Evolutionary conservation across 768 basidiomycete species (phyloP).

Genomic region (Crassisporium funariophilum): DNA sequence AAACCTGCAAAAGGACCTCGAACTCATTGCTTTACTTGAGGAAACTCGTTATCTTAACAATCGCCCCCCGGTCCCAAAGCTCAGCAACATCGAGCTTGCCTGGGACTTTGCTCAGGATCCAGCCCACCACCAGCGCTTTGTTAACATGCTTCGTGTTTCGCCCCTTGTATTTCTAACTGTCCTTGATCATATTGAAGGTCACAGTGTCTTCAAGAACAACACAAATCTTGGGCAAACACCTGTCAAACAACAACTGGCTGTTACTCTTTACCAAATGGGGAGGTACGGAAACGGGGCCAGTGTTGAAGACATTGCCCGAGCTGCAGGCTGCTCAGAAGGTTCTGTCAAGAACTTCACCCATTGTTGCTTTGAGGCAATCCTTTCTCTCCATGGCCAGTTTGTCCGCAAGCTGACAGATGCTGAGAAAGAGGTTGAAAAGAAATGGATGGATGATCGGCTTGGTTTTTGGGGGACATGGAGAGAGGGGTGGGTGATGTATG

Average conservation of each 20-base stretch:
- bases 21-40: background rate
- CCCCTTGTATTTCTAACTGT: constrained; percentile 26
- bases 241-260: constrained; percentile 15
- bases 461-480: too few species aligned
- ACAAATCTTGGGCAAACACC: constrained; percentile 21
- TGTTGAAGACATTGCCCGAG: constrained; percentile 13
- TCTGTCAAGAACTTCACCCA: too few species aligned
- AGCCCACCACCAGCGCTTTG: constrained; percentile 21
- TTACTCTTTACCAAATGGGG: constrained; percentile 17
- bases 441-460: too few species aligned
- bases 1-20: background rate
- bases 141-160: constrained; percentile 25
- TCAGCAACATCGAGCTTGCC: too few species aligned
- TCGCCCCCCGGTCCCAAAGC: too few species aligned
- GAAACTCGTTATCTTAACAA: background rate
- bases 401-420: too few species aligned
- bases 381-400: too few species aligned
- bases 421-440: too few species aligned
- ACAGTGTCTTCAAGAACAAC: constrained; percentile 27
- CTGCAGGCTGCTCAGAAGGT: constrained; percentile 8
- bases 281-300: constrained; percentile 13
- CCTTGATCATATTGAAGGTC: constrained; percentile 27
- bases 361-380: too few species aligned
- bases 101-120: too few species aligned
- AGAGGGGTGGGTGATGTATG: too few species aligned